These are phyloP conservation scores for Salvia splendens DNA, from an alignment of 257 asterid genomes.

Conservation along the genomic window DNA sequence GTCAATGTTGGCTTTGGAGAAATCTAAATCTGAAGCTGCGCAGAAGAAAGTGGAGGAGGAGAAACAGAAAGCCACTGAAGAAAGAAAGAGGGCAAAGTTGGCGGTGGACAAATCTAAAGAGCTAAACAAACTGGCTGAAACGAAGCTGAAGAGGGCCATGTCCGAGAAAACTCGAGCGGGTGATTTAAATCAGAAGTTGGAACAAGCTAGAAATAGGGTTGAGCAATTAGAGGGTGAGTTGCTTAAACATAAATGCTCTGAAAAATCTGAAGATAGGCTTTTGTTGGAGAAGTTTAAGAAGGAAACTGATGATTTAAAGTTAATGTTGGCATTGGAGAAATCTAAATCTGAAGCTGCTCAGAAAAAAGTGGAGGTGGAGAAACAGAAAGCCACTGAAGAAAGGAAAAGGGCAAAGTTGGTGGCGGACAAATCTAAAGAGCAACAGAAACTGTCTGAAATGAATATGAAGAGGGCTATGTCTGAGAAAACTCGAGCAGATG, in stretches of 20 bases:
- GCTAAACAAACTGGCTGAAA: conserved; percentile 50
- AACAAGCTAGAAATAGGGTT: conserved; percentile 47
- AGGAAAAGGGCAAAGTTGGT: conserved; percentile 61
- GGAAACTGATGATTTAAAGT: conserved; percentile 54
- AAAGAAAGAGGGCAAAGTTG: conserved; percentile 62
- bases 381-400: conserved; percentile 51
- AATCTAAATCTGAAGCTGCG: conserved; percentile 56
- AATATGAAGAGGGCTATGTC: conserved; percentile 57
- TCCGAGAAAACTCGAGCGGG: conserved; percentile 62
- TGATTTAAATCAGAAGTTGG: conserved; percentile 57
- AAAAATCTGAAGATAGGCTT: conserved; percentile 43
- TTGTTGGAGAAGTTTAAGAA: conserved; percentile 48
- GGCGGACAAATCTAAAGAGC: conserved; percentile 53
- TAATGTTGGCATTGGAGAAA: conserved; percentile 44
- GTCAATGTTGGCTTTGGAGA: conserved; percentile 47
- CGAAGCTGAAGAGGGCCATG: conserved; percentile 55
- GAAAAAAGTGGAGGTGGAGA: conserved; percentile 60
- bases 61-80: conserved; percentile 49
- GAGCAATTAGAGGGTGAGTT: conserved; percentile 27
- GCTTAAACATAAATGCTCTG: neutral
- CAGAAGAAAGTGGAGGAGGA: conserved; percentile 58
- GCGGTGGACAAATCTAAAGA: conserved; percentile 55
- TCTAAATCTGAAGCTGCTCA: conserved; percentile 58
- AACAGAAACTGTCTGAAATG: conserved; percentile 47
- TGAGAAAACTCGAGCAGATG: conserved; percentile 63